These are phyloP conservation scores for Collybiopsis confluens DNA, from an alignment of 768 basidiomycete species.

Conservation along the genomic window DNA sequence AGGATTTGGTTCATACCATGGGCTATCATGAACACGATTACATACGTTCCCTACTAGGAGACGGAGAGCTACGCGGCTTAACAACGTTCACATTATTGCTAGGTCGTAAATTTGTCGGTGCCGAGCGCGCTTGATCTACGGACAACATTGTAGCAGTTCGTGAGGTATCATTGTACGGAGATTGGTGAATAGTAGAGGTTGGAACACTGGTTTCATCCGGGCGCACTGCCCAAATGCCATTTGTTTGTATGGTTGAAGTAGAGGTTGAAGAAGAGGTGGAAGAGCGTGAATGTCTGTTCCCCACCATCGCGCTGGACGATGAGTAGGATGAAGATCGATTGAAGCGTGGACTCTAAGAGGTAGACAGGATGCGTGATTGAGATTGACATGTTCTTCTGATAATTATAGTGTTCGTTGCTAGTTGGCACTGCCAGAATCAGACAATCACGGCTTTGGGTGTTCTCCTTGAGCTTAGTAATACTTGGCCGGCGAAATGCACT, in stretches of 20 bases:
- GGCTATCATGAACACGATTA: neutral
- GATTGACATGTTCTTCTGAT: neutral
- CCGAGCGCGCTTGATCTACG: too few relatives aligned
- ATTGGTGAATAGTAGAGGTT: neutral
- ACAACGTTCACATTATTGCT: neutral
- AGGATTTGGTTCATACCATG: too few relatives aligned
- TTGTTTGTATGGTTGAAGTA: neutral
- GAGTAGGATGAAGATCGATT: neutral
- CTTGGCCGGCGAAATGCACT: too few relatives aligned
- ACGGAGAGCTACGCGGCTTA: neutral
- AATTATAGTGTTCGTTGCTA: neutral
- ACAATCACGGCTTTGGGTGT: neutral
- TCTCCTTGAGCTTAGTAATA: neutral
- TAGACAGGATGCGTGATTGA: neutral
- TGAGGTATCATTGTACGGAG: neutral
- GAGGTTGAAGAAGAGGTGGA: constrained; percentile 1
- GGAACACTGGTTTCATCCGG: neutral
- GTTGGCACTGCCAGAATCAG: constrained; percentile 1
- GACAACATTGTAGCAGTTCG: neutral
- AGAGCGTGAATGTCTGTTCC: neutral
- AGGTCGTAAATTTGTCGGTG: too few relatives aligned
- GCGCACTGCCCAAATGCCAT: constrained; percentile 4
- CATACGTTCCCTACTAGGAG: neutral
- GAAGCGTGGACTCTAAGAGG: neutral
- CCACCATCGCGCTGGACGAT: neutral